Base-by-base conservation (phyloP, 345 rosid genomes). In the Salix caprea region DNA sequence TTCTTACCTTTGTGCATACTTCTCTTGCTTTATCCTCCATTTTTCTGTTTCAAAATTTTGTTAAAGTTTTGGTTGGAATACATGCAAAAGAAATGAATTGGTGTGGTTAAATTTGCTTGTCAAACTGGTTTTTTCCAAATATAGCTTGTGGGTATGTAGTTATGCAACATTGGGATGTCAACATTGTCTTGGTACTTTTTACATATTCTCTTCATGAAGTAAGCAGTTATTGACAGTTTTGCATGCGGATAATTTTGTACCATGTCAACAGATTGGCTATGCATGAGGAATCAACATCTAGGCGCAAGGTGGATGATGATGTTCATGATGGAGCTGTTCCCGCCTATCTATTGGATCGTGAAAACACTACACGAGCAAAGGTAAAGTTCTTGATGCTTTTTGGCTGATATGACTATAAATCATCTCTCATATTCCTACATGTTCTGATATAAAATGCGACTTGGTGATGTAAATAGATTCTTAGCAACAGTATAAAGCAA, bases 301-400 rank as follows among this genome's bases (percentile, higher is more conserved):
- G 97, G 82, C 90, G 99, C 73, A 91, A 91, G 81, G 89, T 84
- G 73, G 99, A 90, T 74, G 98, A 94, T 71, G 83, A 96, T 54
- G 97, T 96, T 64, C 89, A 82, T 15, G 95, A 96, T n/a, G 99
- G 98, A 82, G 98, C 98, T 81, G 79, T 91, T 84, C 99, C 99
- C 77, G 91, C 98, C 67, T 93, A 96, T 86, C 89, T 96, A 16
- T 84, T 96, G 79, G 99, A 96, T 85, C 98, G 99, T 87, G 98
- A 93, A 69, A 81, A 80, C 37, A 96, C 99, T 19, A 75, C 90
- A 62, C 86, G 98, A 16, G 96, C 94, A 13, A 96, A 96, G 90
- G 99, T 88, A 76, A 2, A 67, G 50, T 4, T 13, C 50, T 52
- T 30, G 32, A 37, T 46, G 39, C 23, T 76, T 58, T 54, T 58